Evolutionary conservation across 176 grass and related monocot genomes (phyloP).

Genomic region (Oryza brachyantha): DNA sequence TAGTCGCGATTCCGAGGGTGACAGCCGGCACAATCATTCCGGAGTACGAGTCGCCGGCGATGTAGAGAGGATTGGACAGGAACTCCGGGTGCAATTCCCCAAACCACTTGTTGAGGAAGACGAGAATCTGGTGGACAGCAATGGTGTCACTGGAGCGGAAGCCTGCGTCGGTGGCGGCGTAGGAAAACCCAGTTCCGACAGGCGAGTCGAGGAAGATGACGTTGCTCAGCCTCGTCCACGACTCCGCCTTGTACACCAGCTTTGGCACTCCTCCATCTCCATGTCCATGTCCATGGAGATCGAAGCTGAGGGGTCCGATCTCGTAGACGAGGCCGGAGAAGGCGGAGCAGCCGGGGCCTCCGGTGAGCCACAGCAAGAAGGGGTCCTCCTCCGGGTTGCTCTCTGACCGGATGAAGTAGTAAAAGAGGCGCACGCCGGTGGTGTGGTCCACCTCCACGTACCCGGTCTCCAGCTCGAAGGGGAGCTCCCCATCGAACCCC

Average conservation of each 20-base stretch:
- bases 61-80: slow-evolving; percentile 60
- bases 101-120: slow-evolving; percentile 73
- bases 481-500: not conserved
- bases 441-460: slow-evolving; percentile 45
- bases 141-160: slow-evolving; percentile 38
- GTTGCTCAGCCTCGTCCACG: slow-evolving; percentile 67
- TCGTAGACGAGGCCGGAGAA: slow-evolving; percentile 50
- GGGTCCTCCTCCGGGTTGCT: slow-evolving; percentile 32
- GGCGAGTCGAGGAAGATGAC: slow-evolving; percentile 78
- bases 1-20: slow-evolving; percentile 29
- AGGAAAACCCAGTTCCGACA: slow-evolving; percentile 66
- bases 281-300: slow-evolving; percentile 10
- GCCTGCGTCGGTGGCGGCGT: slow-evolving; percentile 27
- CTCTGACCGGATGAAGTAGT: slow-evolving; percentile 56
- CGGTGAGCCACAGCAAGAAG: slow-evolving; percentile 47
- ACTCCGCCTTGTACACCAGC: slow-evolving; percentile 44
- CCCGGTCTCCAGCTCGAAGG: not conserved
- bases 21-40: slow-evolving; percentile 52
- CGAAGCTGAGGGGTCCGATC: slow-evolving; percentile 59
- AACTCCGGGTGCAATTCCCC: slow-evolving; percentile 41
- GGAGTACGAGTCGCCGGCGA: slow-evolving; percentile 63
- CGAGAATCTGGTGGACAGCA: slow-evolving; percentile 32
- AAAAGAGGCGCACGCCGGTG: slow-evolving; percentile 44
- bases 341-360: slow-evolving; percentile 48
- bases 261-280: slow-evolving; percentile 48